phyloP scores from a whole-genome alignment of 2,329 filamentous ascomycete species.

The Chalara sp. region DNA sequence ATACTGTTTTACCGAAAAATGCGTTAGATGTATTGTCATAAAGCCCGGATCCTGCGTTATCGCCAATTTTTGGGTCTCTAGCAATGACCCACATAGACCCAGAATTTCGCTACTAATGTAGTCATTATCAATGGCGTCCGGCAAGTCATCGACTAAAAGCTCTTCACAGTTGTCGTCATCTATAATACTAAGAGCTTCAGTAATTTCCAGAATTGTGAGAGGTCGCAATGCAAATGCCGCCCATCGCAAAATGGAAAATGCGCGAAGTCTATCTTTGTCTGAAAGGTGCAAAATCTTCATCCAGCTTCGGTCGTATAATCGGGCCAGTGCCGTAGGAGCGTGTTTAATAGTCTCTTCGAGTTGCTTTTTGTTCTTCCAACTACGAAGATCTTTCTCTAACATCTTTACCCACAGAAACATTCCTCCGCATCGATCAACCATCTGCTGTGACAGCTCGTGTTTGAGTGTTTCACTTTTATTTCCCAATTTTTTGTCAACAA shows the following conservation, averaged over 20 bases:
- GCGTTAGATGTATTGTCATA: conserved; percentile 15
- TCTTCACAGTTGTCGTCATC: conserved; percentile 11
- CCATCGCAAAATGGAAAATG: conserved; percentile 15
- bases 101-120: conserved; percentile 26
- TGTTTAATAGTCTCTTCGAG: conserved; percentile 4
- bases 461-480: conserved; percentile 6
- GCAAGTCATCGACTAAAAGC: conserved; percentile 18
- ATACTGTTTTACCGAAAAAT: conserved; percentile 18
- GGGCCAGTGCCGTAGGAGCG: conserved; percentile 6
- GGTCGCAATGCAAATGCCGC: conserved; percentile 12
- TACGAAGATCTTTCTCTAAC: conserved; percentile 4
- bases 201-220: conserved; percentile 14
- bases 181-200: conserved; percentile 11
- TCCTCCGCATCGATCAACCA: conserved; percentile 8
- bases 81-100: conserved; percentile 23
- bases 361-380: conserved; percentile 8
- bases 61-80: conserved; percentile 20
- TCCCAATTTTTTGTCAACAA: conserved; percentile 5
- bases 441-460: conserved; percentile 4
- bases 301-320: conserved; percentile 8
- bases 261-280: conserved; percentile 4
- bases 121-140: conserved; percentile 21
- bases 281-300: conserved; percentile 5
- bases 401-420: conserved; percentile 14
- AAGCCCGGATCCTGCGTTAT: neutral